Evolutionary conservation across 306 rosid genomes (phyloP).

Genomic region (Cucurbita ficifolia): DNA sequence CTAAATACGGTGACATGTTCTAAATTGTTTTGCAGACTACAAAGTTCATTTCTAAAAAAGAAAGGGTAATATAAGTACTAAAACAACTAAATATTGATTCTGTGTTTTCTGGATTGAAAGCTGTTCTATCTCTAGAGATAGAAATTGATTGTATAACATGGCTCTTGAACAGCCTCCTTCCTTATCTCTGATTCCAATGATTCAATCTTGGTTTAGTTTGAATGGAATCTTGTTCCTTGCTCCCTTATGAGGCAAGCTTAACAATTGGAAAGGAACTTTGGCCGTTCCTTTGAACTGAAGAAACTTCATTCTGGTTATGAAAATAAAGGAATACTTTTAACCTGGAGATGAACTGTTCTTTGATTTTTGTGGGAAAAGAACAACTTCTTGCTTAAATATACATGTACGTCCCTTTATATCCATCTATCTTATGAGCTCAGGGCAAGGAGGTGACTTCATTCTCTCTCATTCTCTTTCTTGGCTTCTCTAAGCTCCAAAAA

Average conservation of each 20-base stretch:
- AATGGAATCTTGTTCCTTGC: conserved; percentile 27
- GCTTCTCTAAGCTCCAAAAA: conserved; percentile 9
- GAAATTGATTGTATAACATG: not conserved
- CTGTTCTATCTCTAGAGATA: not conserved
- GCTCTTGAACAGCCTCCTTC: not conserved
- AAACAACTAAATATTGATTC: not conserved
- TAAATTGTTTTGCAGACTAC: not conserved
- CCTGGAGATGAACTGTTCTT: not conserved
- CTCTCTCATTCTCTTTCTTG: not conserved
- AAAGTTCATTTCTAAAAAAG: not conserved
- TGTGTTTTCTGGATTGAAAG: not conserved
- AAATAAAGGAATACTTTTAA: not conserved
- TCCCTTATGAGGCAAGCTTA: conserved; percentile 22
- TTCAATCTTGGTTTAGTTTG: conserved; percentile 1
- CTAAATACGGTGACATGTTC: not conserved
- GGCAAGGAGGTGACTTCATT: not conserved
- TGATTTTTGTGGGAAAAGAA: conserved; percentile 1
- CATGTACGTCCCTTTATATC: not conserved
- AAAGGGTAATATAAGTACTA: not conserved
- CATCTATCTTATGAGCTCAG: not conserved
- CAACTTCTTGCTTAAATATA: conserved; percentile 8
- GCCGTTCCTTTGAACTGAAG: conserved; percentile 38
- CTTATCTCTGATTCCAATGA: not conserved
- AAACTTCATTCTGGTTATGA: conserved; percentile 1
- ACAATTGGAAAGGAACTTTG: conserved; percentile 36